Evolutionary conservation across 2,329 filamentous ascomycete species (phyloP).

Genomic region (Dendrostoma leiphaemia): DNA sequence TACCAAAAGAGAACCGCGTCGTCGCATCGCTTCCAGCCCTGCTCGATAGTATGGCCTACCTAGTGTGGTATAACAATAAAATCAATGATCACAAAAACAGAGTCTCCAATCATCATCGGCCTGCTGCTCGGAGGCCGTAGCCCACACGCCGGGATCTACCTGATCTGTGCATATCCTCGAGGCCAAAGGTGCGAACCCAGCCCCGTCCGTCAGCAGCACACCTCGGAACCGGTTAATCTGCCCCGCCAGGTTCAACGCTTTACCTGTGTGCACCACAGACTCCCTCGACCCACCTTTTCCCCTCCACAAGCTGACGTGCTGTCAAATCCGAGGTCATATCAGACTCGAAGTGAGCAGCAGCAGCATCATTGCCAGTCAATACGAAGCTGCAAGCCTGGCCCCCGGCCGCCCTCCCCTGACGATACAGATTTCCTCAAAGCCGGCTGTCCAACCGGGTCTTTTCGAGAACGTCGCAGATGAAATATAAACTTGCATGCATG

Average conservation of each 20-base stretch:
- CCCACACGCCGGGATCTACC: neutral
- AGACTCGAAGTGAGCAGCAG: too few species aligned
- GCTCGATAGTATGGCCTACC: neutral
- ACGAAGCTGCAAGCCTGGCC: too few species aligned
- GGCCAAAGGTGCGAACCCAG: neutral
- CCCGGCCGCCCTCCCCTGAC: neutral
- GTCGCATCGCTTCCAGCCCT: neutral
- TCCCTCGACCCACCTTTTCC: too few species aligned
- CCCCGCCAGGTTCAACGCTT: too few species aligned
- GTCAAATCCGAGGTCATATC: too few species aligned
- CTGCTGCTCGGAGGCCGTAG: neutral
- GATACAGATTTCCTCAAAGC: neutral
- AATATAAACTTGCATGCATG: conserved; percentile 1
- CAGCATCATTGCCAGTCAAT: too few species aligned
- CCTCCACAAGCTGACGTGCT: too few species aligned
- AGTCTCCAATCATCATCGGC: neutral
- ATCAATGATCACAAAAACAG: neutral
- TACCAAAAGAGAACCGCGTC: neutral
- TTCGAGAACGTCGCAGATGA: neutral
- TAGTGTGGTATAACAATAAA: neutral
- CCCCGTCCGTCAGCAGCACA: neutral
- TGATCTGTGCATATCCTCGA: neutral
- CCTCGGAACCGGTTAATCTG: neutral
- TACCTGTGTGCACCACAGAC: too few species aligned
- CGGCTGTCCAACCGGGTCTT: conserved; percentile 1